phyloP scores from a whole-genome alignment of 768 basidiomycete species.

The Suillus sp. region DNA sequence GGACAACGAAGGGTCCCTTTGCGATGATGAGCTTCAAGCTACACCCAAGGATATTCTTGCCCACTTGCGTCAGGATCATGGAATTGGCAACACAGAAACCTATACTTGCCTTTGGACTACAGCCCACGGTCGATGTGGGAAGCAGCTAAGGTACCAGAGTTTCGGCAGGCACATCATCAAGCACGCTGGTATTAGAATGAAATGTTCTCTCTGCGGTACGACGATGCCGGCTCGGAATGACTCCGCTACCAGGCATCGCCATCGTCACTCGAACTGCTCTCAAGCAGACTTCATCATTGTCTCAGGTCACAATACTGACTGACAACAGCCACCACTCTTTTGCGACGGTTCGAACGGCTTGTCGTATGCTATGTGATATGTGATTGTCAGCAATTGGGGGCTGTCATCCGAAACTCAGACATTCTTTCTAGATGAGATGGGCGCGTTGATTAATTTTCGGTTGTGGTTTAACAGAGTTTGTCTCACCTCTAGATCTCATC shows the following conservation, averaged over 20 bases:
- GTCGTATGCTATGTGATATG: background rate
- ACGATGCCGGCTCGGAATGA: background rate
- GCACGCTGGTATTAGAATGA: background rate
- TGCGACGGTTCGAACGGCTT: background rate
- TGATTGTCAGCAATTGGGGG: background rate
- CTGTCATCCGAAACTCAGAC: background rate
- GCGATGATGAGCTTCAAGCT: background rate
- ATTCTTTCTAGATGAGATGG: background rate
- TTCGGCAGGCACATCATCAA: background rate
- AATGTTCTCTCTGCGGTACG: background rate
- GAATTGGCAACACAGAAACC: background rate
- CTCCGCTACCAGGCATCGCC: background rate
- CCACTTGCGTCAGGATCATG: background rate
- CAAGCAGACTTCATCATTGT: background rate
- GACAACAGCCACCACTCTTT: background rate
- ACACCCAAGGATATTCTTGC: background rate
- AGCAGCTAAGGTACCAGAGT: background rate
- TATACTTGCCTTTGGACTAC: background rate
- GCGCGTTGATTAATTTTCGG: background rate
- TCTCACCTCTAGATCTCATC: background rate
- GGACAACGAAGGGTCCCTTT: background rate
- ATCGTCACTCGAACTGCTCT: background rate
- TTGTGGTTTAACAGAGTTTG: too few relatives aligned
- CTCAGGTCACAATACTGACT: background rate
- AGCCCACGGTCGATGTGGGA: background rate